Percentiles rank a stretch among this genome's conserved stretches.
Evolutionary conservation across 78 protist species (phyloP).

Genomic region (Pelomyxa schiedti): DNA sequence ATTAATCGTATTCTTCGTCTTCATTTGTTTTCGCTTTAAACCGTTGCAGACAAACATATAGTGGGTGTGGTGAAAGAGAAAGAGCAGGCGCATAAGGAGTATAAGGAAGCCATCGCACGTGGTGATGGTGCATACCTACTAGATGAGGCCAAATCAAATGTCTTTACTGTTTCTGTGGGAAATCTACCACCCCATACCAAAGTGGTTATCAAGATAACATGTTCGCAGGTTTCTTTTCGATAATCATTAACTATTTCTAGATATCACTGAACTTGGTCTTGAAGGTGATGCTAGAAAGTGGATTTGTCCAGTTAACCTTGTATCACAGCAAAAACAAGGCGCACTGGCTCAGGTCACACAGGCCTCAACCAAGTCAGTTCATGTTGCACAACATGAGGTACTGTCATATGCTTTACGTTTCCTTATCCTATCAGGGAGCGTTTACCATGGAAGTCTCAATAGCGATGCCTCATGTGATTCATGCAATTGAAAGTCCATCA

Average conservation of each 20-base stretch:
- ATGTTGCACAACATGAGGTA: background rate
- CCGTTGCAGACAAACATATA: conserved; percentile 49
- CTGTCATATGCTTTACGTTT: background rate
- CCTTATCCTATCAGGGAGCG: too few species aligned
- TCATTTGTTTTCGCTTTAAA: too few species aligned
- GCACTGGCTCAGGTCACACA: conserved; percentile 15
- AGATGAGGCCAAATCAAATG: conserved; percentile 58
- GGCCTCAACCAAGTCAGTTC: conserved; percentile 9
- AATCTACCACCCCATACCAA: conserved; percentile 51
- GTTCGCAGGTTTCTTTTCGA: too few species aligned
- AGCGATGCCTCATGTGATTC: conserved; percentile 31
- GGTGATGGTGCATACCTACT: conserved; percentile 71
- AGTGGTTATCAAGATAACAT: conserved; percentile 46
- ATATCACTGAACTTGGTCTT: conserved; percentile 48
- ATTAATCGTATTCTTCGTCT: too few species aligned
- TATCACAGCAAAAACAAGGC: conserved; percentile 38
- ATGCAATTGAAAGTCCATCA: background rate
- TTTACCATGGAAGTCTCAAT: background rate
- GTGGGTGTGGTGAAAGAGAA: conserved; percentile 72
- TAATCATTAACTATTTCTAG: too few species aligned
- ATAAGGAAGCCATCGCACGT: conserved; percentile 32
- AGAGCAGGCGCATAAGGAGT: conserved; percentile 59
- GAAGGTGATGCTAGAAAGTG: conserved; percentile 47
- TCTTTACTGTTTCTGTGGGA: conserved; percentile 70
- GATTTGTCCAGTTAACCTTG: conserved; percentile 59